phyloP scores from a whole-genome alignment of 2,329 filamentous ascomycete genomes.

The Alternaria ventricosa region DNA sequence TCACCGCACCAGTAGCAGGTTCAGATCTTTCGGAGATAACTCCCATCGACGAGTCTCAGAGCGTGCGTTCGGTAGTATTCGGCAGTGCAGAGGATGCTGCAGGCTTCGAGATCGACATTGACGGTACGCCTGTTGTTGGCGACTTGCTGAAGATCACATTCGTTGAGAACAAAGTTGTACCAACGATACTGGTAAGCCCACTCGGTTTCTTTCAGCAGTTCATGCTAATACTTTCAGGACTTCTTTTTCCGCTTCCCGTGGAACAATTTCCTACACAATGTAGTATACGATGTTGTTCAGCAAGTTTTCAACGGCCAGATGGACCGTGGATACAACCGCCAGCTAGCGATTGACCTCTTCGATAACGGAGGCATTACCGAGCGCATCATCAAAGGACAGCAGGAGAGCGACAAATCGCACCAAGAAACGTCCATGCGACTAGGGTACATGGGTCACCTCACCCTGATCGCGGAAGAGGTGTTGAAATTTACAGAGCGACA shows the following conservation, averaged over 20 bases:
- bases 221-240: conserved; percentile 61
- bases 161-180: conserved; percentile 91
- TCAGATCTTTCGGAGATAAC: conserved; percentile 45
- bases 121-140: conserved; percentile 82
- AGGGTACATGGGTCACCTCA: conserved; percentile 98
- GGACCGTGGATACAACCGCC: conserved; percentile 92
- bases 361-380: conserved; percentile 88
- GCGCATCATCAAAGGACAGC: conserved; percentile 90
- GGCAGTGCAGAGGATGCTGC: conserved; percentile 39
- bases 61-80: conserved; percentile 44
- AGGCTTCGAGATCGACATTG: conserved; percentile 64
- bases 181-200: conserved; percentile 83
- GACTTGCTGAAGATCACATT: conserved; percentile 97
- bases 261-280: conserved; percentile 99
- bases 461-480: conserved; percentile 95
- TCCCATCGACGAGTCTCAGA: conserved; percentile 46
- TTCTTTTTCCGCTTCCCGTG: conserved; percentile 99
- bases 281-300: conserved; percentile 98
- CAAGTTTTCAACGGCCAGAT: conserved; percentile 99
- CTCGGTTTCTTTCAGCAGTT: neutral
- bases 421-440: conserved; percentile 84
- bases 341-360: conserved; percentile 89
- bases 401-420: conserved; percentile 84
- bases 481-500: conserved; percentile 98
- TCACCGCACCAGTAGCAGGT: conserved; percentile 34